phyloP scores from a whole-genome alignment of 2,329 filamentous ascomycete species.

The Calonectria pauciramosa region DNA sequence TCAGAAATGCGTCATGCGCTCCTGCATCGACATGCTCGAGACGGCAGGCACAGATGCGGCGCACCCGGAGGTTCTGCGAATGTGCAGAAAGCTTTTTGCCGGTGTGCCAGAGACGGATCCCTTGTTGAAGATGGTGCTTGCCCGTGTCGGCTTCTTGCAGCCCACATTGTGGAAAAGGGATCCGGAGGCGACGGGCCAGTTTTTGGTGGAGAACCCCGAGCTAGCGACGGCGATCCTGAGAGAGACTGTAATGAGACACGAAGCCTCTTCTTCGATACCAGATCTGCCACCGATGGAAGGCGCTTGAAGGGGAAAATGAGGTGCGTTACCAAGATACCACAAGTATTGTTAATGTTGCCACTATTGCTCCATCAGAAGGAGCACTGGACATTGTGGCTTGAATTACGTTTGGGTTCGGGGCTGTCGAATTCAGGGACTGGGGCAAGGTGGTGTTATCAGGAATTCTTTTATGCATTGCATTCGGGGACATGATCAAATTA shows the following conservation, averaged over 20 bases:
- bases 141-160: slow-evolving; percentile 63
- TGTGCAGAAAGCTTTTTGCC: slow-evolving; percentile 58
- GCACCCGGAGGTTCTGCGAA: slow-evolving; percentile 57
- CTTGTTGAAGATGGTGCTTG: slow-evolving; percentile 63
- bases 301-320: slow-evolving; percentile 19
- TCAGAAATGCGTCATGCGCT: slow-evolving; percentile 57
- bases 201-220: slow-evolving; percentile 60
- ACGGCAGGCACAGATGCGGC: slow-evolving; percentile 58
- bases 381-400: background rate
- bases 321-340: background rate
- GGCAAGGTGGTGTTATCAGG: background rate
- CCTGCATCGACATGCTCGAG: slow-evolving; percentile 62
- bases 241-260: slow-evolving; percentile 60
- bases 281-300: slow-evolving; percentile 61
- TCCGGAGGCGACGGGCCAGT: slow-evolving; percentile 57
- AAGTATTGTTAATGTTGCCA: background rate
- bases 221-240: slow-evolving; percentile 61
- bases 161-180: slow-evolving; percentile 58
- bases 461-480: background rate
- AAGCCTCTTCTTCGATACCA: slow-evolving; percentile 53
- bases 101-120: slow-evolving; percentile 59
- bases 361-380: background rate
- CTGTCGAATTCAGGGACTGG: background rate
- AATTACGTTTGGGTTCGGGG: background rate
- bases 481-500: background rate